Evolutionary conservation across 768 basidiomycete species (phyloP).

Genomic region (Termitomyces sp.): DNA sequence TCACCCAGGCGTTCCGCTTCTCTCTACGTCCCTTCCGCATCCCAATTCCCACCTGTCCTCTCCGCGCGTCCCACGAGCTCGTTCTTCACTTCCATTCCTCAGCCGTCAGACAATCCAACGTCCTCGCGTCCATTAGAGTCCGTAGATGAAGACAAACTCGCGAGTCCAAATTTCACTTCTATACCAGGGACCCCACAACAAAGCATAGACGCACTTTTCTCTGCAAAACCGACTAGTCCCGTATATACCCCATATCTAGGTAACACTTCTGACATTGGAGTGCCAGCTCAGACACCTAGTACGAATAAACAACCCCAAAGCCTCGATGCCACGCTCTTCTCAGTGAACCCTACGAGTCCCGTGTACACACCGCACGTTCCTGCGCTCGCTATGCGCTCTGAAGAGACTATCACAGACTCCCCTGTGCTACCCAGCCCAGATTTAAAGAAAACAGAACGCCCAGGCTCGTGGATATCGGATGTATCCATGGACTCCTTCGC

Average conservation of each 20-base stretch:
- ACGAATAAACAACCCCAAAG: not conserved
- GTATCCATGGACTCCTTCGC: conserved; percentile 36
- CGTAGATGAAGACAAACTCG: conserved; percentile 9
- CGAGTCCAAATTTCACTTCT: conserved; percentile 9
- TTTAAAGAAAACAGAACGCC: conserved; percentile 21
- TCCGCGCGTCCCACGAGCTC: conserved; percentile 16
- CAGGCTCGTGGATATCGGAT: conserved; percentile 46
- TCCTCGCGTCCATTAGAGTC: conserved; percentile 2
- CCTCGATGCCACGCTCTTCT: conserved; percentile 2
- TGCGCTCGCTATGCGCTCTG: conserved; percentile 13
- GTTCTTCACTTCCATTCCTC: conserved; percentile 10
- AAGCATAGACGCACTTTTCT: conserved; percentile 8
- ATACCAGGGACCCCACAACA: not conserved
- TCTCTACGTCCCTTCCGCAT: conserved; percentile 13
- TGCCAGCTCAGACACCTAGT: not conserved
- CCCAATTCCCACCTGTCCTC: conserved; percentile 15
- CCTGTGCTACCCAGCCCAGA: conserved; percentile 10
- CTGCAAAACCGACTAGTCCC: conserved; percentile 14
- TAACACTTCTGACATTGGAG: not conserved
- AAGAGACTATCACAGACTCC: conserved; percentile 13
- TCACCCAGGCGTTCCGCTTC: conserved; percentile 18
- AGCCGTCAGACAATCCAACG: not conserved
- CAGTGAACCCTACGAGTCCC: conserved; percentile 7
- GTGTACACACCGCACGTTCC: conserved; percentile 9
- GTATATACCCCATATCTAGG: conserved; percentile 12